phyloP scores from a whole-genome alignment of 805 yeast genomes.

The Suhomyces sp. region DNA sequence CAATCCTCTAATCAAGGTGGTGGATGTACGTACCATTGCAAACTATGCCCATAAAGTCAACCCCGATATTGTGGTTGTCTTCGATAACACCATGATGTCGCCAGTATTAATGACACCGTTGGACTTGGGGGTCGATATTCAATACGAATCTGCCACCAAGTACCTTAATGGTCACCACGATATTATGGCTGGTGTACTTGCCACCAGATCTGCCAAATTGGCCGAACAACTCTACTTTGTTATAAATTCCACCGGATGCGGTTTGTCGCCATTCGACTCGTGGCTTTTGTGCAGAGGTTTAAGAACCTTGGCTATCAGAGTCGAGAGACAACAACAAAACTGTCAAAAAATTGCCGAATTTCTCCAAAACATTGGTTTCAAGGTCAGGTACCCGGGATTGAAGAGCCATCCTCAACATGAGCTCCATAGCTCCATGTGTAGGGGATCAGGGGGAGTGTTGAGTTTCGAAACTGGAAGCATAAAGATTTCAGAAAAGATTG shows the following conservation, averaged over 20 bases:
- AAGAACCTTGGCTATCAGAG: constrained; percentile 81
- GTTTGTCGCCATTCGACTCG: constrained; percentile 87
- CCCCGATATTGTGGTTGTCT: constrained; percentile 72
- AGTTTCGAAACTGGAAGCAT: constrained; percentile 85
- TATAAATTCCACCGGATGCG: constrained; percentile 88
- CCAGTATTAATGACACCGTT: constrained; percentile 84
- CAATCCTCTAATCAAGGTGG: constrained; percentile 86
- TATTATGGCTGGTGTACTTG: constrained; percentile 92
- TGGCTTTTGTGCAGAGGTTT: constrained; percentile 89
- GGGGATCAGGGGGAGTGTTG: constrained; percentile 87
- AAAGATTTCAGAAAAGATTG: constrained; percentile 63
- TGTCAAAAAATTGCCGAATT: constrained; percentile 74
- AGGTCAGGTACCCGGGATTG: constrained; percentile 85
- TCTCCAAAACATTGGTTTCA: constrained; percentile 65
- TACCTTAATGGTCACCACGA: constrained; percentile 94
- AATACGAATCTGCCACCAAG: constrained; percentile 92
- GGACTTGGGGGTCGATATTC: constrained; percentile 85
- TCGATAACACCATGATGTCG: constrained; percentile 97
- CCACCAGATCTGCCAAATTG: constrained; percentile 60
- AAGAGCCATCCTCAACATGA: constrained; percentile 78
- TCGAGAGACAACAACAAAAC: constrained; percentile 80
- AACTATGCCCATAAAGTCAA: constrained; percentile 62
- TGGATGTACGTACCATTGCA: constrained; percentile 71
- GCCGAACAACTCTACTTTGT: constrained; percentile 72
- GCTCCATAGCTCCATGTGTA: constrained; percentile 71